These are phyloP conservation scores for Dryas alaskensis DNA, from an alignment of 306 rosid species.

Conservation along the genomic window DNA sequence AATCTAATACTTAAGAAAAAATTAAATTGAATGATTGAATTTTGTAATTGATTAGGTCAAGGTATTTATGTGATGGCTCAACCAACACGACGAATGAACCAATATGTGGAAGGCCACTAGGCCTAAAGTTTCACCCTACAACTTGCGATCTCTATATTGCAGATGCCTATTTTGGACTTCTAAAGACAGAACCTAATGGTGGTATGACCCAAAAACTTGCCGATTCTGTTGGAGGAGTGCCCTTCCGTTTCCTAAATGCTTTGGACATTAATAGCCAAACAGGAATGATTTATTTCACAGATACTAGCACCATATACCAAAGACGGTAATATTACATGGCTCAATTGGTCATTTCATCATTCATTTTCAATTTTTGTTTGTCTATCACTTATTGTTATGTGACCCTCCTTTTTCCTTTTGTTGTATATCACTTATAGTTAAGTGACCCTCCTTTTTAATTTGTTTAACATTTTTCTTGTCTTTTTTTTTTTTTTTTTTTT, in stretches of 20 bases:
- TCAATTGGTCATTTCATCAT: not conserved
- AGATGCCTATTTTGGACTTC: slow-evolving; percentile 60
- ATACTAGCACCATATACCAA: slow-evolving; percentile 50
- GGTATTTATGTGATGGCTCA: slow-evolving; percentile 43
- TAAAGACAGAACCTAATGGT: slow-evolving; percentile 34
- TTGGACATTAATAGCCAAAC: slow-evolving; percentile 46
- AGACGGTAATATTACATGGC: slow-evolving; percentile 40
- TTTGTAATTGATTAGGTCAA: slow-evolving; percentile 25
- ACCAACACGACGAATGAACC: slow-evolving; percentile 29
- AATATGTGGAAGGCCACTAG: slow-evolving; percentile 61
- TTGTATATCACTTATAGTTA: too few relatives aligned
- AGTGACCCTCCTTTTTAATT: not conserved
- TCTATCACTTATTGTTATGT: too few relatives aligned
- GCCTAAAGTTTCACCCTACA: slow-evolving; percentile 30
- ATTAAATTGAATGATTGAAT: too few relatives aligned
- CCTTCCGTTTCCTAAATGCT: slow-evolving; percentile 50
- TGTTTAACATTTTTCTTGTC: not conserved
- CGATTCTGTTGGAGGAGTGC: slow-evolving; percentile 40
- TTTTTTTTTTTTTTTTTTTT: not conserved
- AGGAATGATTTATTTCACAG: slow-evolving; percentile 53
- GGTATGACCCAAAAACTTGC: slow-evolving; percentile 42
- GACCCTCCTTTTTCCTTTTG: too few relatives aligned
- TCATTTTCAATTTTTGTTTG: too few relatives aligned
- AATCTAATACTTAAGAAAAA: too few relatives aligned
- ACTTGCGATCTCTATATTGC: slow-evolving; percentile 40